Evolutionary conservation across 257 asterid species (phyloP).

Genomic region (Cinchona pubescens): DNA sequence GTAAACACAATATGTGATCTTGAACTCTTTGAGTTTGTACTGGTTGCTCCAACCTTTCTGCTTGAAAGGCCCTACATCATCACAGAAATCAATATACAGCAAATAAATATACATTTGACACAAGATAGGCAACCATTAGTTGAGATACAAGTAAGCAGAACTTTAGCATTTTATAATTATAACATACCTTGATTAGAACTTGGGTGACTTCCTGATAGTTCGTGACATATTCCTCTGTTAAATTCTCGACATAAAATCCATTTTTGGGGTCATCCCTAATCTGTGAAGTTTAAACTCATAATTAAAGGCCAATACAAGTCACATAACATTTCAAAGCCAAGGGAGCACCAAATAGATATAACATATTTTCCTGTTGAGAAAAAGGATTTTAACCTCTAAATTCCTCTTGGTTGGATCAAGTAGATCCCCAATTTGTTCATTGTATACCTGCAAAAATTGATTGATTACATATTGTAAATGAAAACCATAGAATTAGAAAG

Average conservation of each 20-base stretch:
- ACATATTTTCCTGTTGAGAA: slow-evolving; percentile 1
- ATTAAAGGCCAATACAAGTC: neutral
- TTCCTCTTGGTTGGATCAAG: slow-evolving; percentile 81
- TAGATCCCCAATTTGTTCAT: slow-evolving; percentile 82
- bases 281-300: slow-evolving; percentile 38
- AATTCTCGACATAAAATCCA: slow-evolving; percentile 86
- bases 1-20: slow-evolving; percentile 90
- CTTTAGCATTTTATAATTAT: neutral
- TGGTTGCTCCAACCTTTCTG: slow-evolving; percentile 83
- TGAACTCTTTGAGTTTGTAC: slow-evolving; percentile 90
- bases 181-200: slow-evolving; percentile 69
- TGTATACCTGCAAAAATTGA: slow-evolving; percentile 59
- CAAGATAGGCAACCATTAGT: neutral
- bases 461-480: slow-evolving; percentile 1
- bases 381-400: slow-evolving; percentile 54
- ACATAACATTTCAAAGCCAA: slow-evolving; percentile 8
- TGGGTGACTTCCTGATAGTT: slow-evolving; percentile 83
- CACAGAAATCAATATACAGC: neutral
- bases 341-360: neutral
- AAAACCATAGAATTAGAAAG: neutral
- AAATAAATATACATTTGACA: neutral
- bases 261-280: slow-evolving; percentile 72
- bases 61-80: slow-evolving; percentile 74
- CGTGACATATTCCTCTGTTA: slow-evolving; percentile 84
- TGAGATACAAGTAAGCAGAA: neutral